A percentile compares a stretch with the other conserved stretches of the same genome.
Evolutionary conservation across 495 filamentous ascomycete species (phyloP).

Genomic region (Astrocystis sublimbata): DNA sequence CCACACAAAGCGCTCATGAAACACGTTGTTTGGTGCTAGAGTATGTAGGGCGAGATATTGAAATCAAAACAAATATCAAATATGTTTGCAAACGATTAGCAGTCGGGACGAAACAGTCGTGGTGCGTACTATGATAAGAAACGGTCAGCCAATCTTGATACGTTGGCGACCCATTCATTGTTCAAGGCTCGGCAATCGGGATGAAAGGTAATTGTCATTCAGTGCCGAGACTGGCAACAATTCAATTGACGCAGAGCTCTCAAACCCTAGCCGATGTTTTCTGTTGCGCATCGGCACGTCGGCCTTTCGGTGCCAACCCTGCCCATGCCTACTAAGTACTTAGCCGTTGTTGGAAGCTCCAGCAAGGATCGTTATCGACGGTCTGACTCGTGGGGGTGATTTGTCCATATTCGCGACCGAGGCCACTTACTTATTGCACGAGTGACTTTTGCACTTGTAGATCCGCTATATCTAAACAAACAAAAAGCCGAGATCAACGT

Average conservation of each 20-base stretch:
- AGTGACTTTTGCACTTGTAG: no score
- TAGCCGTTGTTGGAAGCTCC: no score
- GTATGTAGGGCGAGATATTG: background rate
- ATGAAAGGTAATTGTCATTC: constrained; percentile 11
- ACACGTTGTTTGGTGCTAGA: background rate
- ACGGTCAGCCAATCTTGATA: background rate
- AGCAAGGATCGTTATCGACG: constrained; percentile 10
- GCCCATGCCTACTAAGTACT: no score
- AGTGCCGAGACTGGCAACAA: background rate
- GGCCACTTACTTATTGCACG: no score
- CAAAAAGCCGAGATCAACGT: no score
- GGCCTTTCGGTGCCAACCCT: background rate
- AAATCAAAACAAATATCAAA: constrained; percentile 15
- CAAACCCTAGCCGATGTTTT: background rate
- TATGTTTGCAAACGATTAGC: background rate
- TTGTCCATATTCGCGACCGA: no score
- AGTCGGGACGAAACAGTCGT: background rate
- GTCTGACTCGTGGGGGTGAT: constrained; percentile 10
- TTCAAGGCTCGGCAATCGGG: constrained; percentile 10
- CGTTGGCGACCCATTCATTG: background rate
- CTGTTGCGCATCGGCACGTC: background rate
- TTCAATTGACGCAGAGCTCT: background rate
- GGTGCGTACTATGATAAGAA: constrained; percentile 1
- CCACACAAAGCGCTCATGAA: background rate
- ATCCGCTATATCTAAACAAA: no score